Evolutionary conservation across 805 yeast genomes (phyloP), one percentile per base, ranked within the genome.

Genomic region (Pachysolen tannophilus): DNA sequence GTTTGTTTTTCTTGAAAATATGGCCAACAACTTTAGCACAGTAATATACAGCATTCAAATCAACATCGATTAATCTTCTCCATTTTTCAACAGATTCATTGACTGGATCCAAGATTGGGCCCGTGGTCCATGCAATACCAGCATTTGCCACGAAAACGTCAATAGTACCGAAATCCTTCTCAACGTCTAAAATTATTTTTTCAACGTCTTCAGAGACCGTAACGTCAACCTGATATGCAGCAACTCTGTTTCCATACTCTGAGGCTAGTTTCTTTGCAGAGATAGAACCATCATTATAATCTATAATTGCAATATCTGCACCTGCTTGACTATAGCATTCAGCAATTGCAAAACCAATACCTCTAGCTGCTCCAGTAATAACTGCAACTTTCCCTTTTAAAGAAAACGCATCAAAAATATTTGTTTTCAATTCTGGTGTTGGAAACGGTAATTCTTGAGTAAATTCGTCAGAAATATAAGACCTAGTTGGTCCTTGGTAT

Each of bases 281-380:
- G 32, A 52, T 54, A 3, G 52, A 43, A 2, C 65, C 61, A 19
- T 48, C 57, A 28, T 34, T 34, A 42, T 43, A 57, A 44, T 49
- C 60, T 58, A 65, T 60, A 31, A 64, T 49, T 31, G 84, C 84
- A 23, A 86, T 73, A 43, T 81, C 81, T 8, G 94, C 94, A 34
- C 95, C 95, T 4, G 90, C 90, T 60, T 83, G 90, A 33, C 87
- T 82, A 49, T 66, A 83, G 2, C 86, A 88, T 55, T 76, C 82
- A 29, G 94, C 94, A 24, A 82, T 82, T 4, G 83, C 84, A 46
- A 57, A 72, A 11, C 95, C 95, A 44, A 85, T 84, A 23, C 95
- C 95, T 30, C 81, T 67, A 13, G 88, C 78, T 9, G 85, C 82
- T 30, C 95, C 95, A n/a, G 94, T 82, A 39, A 85, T 72, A 4